These are phyloP conservation scores for Colletotrichum theobromicola DNA, from an alignment of 2,329 filamentous ascomycete genomes.

Conservation along the genomic window DNA sequence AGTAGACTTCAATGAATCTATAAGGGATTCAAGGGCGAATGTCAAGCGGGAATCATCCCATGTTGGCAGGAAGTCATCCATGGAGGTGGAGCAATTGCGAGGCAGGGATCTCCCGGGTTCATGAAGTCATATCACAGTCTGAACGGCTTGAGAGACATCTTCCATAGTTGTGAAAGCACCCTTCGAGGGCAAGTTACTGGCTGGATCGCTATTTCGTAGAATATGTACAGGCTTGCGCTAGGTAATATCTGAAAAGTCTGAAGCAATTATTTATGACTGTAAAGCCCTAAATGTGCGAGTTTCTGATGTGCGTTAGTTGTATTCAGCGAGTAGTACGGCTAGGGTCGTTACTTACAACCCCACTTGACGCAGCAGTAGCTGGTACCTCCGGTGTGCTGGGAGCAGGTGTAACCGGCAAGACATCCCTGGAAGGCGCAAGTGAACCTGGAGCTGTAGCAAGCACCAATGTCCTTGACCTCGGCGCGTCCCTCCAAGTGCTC, in stretches of 20 bases:
- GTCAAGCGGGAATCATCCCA: not conserved
- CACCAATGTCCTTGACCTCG: not conserved
- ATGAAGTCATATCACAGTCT: not conserved
- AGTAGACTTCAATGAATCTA: not conserved
- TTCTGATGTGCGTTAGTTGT: not conserved
- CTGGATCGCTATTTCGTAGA: not conserved
- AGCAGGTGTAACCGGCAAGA: not conserved
- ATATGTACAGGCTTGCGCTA: not conserved
- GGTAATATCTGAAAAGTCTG: not conserved
- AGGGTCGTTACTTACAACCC: slow-evolving; percentile 23
- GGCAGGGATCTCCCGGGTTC: not conserved
- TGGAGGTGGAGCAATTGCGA: not conserved
- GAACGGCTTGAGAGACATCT: not conserved
- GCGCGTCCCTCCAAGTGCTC: not conserved
- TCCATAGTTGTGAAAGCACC: not conserved
- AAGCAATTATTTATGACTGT: not conserved
- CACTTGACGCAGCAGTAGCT: slow-evolving; percentile 1
- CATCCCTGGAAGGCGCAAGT: slow-evolving; percentile 4
- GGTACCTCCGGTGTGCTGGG: not conserved
- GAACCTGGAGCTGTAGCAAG: not conserved
- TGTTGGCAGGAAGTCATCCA: not conserved
- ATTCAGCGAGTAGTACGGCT: not conserved
- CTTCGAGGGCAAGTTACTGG: not conserved
- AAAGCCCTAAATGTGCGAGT: rapidly evolving
- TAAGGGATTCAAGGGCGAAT: not conserved